Base-by-base conservation (phyloP, 345 rosid genomes). In the Brassica cretica region DNA sequence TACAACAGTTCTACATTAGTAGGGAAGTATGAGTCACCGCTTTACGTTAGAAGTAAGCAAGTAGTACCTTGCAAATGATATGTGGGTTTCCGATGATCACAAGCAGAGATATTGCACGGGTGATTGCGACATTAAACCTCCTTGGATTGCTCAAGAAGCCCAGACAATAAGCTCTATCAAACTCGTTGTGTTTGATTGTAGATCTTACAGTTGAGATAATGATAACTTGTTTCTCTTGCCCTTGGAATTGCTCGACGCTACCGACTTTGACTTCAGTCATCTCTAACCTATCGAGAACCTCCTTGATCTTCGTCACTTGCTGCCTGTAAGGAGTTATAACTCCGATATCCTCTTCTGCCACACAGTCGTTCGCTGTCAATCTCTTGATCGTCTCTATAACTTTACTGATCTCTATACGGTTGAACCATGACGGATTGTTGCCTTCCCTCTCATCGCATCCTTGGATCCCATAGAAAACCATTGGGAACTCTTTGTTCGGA, bases 371-470 rank as follows among this genome's bases (percentile, higher is more conserved):
- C 39, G 76, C 73, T 19, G 75, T 83, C 82, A 94, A 64, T 72
- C 80, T 89, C 84, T 67, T 84, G 49, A 89, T 80, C 63, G 89
- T 41, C 73, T 94, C 94, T 32, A 89, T 83, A 3, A 91, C 98
- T 86, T 92, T 93, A 84, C 97, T 92, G 67, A 84, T 90, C 86
- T 94, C 98, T 56, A 94, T 84, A 18, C 98, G 84, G 83, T 94
- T 94, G 81, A 94, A 92, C 97, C 98, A 93, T 10, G 98, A 94
- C 3, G 96, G 99, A 77, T 93, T 94, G 79, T 72, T 90, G 27
- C 93, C 98, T 86, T 94, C 98, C 82, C 99, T 89, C 87, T 94
- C 98, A 82, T 94, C 99, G 78, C 92, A 89, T 62, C 99, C 99
- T 87, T 92, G 96, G 68, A 92, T 88, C 61, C 99, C 99, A 71